Evolutionary conservation across 768 basidiomycete species (phyloP), one percentile per base, ranked within the genome.

Genomic region (Boletus huronensis): DNA sequence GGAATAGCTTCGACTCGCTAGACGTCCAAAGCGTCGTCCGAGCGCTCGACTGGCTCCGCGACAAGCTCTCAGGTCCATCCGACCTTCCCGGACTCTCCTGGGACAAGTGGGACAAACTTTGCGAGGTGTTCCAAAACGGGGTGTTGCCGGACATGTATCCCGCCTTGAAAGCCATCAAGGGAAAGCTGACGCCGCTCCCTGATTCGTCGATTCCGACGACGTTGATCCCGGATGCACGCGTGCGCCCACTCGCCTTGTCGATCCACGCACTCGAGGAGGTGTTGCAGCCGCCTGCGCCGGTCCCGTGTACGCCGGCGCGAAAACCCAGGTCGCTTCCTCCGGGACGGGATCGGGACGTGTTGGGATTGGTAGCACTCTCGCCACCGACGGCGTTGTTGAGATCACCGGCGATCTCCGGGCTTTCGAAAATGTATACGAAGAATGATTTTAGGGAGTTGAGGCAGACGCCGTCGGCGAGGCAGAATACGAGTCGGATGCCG

Each of bases 401-500:
- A 36, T 87, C 85, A 0, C 86, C 88, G 0, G 84, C 83, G 0
- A 82, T 84, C 23, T 87, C 87, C 0, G 88, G 87, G 17, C 76
- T 93, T 26, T 92, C 91, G 11, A 93, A 92, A 72, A 91, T 80
- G 56, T 93, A 93, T 59, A 69, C 67, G 21, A 87, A 81, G 65
- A 91, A 93, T 61, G 90, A 93, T 68, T 93, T 93, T 62, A 78
- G 91, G 50, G 81, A 88, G 64, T 74, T 90, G 59, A 75, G 90
- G 46, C 84, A 85, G 68, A 72, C 75, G 39, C 79, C 88, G 31
- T 79, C 82, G 35, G 48, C 48, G n/a, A 48, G 48, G 61, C 81
- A 90, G 67, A 93, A 93, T 64, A 93, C 90, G 52, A 93, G 90
- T 71, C 77, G 91, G 63, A 75, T 93, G 42, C 91, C 91, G 10